Conservation (phyloP, 768 basidiomycete species). For the Boletus subparvulus region DNA sequence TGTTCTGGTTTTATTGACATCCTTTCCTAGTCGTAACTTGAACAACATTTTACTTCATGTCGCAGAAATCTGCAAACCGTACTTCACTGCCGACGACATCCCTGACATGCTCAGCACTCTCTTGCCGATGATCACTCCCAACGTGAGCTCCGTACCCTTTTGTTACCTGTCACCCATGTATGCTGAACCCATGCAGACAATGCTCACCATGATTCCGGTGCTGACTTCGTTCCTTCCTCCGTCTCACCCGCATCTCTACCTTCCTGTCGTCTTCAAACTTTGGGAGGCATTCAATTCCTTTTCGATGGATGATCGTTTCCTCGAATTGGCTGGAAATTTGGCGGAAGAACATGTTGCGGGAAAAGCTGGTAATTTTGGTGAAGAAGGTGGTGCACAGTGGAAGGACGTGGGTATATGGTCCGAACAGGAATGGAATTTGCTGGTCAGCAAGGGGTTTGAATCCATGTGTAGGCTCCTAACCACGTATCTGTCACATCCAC, state of each 20-base stretch:
- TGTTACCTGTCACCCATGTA: background rate
- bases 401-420: conserved; percentile 91
- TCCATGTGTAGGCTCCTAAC: conserved; percentile 61
- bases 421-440: conserved; percentile 75
- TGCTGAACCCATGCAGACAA: conserved; percentile 43
- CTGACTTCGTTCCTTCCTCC: conserved; percentile 77
- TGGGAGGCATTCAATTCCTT: conserved; percentile 81
- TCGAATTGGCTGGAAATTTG: conserved; percentile 68
- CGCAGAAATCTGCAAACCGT: conserved; percentile 70
- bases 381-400: conserved; percentile 59
- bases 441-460: conserved; percentile 79
- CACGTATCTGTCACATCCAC: conserved; percentile 15
- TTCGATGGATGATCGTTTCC: conserved; percentile 68
- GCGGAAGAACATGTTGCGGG: conserved; percentile 75
- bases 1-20: conserved; percentile 7
- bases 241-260: conserved; percentile 61
- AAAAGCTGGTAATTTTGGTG: conserved; percentile 48
- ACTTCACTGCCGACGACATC: conserved; percentile 65
- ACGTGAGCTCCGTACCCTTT: conserved; percentile 45
- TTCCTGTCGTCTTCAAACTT: conserved; percentile 69
- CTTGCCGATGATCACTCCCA: conserved; percentile 66
- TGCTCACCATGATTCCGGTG: conserved; percentile 72
- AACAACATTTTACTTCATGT: conserved; percentile 72
- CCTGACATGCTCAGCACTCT: conserved; percentile 70
- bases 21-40: conserved; percentile 50